Base-by-base conservation (phyloP, 345 rosid species). In the Boechera stricta region DNA sequence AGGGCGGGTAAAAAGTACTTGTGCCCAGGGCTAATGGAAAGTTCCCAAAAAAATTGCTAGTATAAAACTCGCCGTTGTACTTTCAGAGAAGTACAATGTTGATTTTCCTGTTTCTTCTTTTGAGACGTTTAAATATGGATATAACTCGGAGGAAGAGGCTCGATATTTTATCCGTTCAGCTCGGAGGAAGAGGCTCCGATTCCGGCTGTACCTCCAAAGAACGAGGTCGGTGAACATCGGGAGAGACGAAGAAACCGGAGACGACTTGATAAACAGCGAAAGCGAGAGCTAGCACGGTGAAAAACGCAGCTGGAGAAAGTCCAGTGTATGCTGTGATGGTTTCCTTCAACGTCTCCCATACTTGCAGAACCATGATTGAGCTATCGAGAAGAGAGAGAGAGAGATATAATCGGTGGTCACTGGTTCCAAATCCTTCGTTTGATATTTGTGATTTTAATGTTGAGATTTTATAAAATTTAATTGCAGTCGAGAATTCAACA, bases 281-380 rank as follows among this genome's bases (percentile, higher is more conserved):
- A 13, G 80, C 82, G 29, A 95, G 80, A 73, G 94, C 98, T 24
- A 93, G 15, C 24, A 87, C 64, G 21, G 99, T 90, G 71, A 93
- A 93, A 85, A 96, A 88, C 5, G 90, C 73, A 7, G 97, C 83
- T 68, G 97, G 97, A 45, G 97, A 89, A 4, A 96, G 86, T 31
- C 99, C 98, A 18, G 98, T 93, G 89, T 96, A 96, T 31, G 76
- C 88, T 42, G 87, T 78, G 52, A 93, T 90, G 3, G 94, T 83
- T 71, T 88, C 97, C 85, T 90, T 91, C 3, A 93, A 35, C 62
- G 97, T 85, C 73, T 91, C 99, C 99, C 97, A 96, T 39, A 90
- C 69, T 66, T 96, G 87, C 72, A 88, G 77, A 49, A 87, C 94
- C 99, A 96, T 96, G 35, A 45, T 67, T 62, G 29, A 70, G 58